Evolutionary conservation across 1,284 basidiomycete species (phyloP).

Genomic region (Malassezia japonica): DNA sequence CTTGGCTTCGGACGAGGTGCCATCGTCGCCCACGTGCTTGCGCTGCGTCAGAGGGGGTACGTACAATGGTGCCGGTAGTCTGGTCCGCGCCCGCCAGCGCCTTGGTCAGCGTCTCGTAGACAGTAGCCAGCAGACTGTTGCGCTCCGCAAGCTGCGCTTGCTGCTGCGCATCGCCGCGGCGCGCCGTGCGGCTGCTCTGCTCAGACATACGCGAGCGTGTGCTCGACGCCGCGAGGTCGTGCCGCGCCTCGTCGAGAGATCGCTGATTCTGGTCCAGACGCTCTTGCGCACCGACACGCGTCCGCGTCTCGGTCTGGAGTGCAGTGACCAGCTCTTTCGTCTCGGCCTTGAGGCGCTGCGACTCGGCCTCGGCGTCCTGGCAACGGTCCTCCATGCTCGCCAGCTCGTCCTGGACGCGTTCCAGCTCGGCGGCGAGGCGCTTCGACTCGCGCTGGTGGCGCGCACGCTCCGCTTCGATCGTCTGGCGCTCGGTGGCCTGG

Average conservation of each 20-base stretch:
- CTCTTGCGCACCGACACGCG: constrained; percentile 33
- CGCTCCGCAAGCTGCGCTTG: constrained; percentile 50
- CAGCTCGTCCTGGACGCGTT: constrained; percentile 74
- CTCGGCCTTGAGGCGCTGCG: constrained; percentile 54
- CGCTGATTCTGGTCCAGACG: constrained; percentile 37
- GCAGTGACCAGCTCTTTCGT: constrained; percentile 28
- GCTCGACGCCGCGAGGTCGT: constrained; percentile 18
- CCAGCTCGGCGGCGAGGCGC: constrained; percentile 72
- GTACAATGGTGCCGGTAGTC: constrained; percentile 59
- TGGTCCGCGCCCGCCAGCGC: constrained; percentile 75
- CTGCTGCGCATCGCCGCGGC: background rate
- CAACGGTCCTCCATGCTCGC: constrained; percentile 61
- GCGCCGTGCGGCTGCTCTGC: constrained; percentile 14
- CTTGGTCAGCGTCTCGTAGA: constrained; percentile 62
- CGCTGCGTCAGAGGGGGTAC: background rate
- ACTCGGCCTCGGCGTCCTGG: constrained; percentile 60
- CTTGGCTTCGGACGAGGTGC: constrained; percentile 19
- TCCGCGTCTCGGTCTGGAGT: constrained; percentile 36
- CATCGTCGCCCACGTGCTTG: background rate
- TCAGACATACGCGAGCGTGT: background rate
- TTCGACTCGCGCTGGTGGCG: constrained; percentile 9
- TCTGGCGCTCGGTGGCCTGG: constrained; percentile 64
- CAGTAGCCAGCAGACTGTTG: constrained; percentile 57
- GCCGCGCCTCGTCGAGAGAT: constrained; percentile 22
- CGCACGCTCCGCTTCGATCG: background rate